phyloP scores from a whole-genome alignment of 495 filamentous ascomycete genomes.

The Penicillium angulare region DNA sequence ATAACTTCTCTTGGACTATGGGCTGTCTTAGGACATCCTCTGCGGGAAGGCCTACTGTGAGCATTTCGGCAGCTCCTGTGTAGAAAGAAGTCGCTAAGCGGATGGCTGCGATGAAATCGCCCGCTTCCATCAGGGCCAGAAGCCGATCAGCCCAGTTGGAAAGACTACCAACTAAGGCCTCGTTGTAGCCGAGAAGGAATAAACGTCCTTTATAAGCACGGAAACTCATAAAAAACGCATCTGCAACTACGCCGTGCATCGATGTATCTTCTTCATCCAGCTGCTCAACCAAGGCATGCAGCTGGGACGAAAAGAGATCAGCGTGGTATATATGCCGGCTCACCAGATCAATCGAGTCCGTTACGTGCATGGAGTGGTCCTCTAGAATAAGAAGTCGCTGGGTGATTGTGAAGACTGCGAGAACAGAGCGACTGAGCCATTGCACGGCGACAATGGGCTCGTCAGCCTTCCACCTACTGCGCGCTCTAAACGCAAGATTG shows the following conservation, averaged over 20 bases:
- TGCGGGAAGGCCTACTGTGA: slow-evolving; percentile 91
- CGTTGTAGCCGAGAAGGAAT: slow-evolving; percentile 87
- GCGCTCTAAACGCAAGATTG: slow-evolving; percentile 72
- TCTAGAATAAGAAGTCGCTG: slow-evolving; percentile 91
- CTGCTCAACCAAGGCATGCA: slow-evolving; percentile 80
- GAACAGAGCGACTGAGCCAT: slow-evolving; percentile 92
- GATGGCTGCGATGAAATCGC: slow-evolving; percentile 90
- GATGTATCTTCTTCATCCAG: slow-evolving; percentile 82
- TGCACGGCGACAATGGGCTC: slow-evolving; percentile 96
- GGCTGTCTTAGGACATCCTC: slow-evolving; percentile 72
- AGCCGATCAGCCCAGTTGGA: slow-evolving; percentile 99
- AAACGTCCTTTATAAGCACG: slow-evolving; percentile 90
- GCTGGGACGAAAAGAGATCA: slow-evolving; percentile 81
- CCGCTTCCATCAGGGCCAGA: slow-evolving; percentile 93
- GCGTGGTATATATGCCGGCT: slow-evolving; percentile 89
- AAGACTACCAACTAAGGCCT: slow-evolving; percentile 81
- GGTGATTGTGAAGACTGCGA: slow-evolving; percentile 88
- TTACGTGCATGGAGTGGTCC: slow-evolving; percentile 81
- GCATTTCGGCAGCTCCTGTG: slow-evolving; percentile 79
- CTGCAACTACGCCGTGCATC: slow-evolving; percentile 94
- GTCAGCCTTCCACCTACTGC: slow-evolving; percentile 88
- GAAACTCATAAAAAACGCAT: slow-evolving; percentile 98
- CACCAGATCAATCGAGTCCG: slow-evolving; percentile 89
- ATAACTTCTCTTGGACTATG: slow-evolving; percentile 81
- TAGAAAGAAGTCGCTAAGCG: slow-evolving; percentile 89